phyloP scores from a whole-genome alignment of 2,329 filamentous ascomycete species.

The Fusarium robinianum region DNA sequence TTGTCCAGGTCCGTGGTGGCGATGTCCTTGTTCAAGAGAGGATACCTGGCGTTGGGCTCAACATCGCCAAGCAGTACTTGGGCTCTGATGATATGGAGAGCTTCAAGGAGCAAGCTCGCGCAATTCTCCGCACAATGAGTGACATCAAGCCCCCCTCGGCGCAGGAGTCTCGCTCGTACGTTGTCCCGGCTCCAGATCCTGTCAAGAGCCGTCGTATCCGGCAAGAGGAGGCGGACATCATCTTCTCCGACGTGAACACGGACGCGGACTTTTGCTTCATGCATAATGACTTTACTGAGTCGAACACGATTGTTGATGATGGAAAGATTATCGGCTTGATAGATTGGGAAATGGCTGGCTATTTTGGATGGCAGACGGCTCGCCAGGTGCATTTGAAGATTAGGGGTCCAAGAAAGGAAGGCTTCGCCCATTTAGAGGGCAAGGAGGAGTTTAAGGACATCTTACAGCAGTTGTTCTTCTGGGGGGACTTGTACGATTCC shows the following conservation, averaged over 20 bases:
- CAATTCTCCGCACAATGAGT: conserved; percentile 38
- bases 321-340: conserved; percentile 46
- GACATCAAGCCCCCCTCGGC: conserved; percentile 29
- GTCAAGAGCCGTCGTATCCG: conserved; percentile 50
- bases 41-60: conserved; percentile 43
- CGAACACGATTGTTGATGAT: conserved; percentile 45
- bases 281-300: conserved; percentile 47
- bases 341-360: conserved; percentile 51
- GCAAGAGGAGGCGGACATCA: conserved; percentile 41
- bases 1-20: conserved; percentile 41
- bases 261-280: conserved; percentile 41
- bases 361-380: conserved; percentile 39
- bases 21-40: conserved; percentile 46
- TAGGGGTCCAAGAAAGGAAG: conserved; percentile 30
- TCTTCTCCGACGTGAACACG: conserved; percentile 30
- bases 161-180: conserved; percentile 27
- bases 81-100: conserved; percentile 37
- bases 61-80: conserved; percentile 45
- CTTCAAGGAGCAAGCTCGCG: conserved; percentile 44
- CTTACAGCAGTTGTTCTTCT: conserved; percentile 1
- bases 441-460: not conserved
- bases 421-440: conserved; percentile 22
- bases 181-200: conserved; percentile 68
- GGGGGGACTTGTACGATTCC: conserved; percentile 7
- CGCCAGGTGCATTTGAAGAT: conserved; percentile 35